These are phyloP conservation scores for Starmera caribaea DNA, from an alignment of 805 yeast genomes.

Conservation along the genomic window DNA sequence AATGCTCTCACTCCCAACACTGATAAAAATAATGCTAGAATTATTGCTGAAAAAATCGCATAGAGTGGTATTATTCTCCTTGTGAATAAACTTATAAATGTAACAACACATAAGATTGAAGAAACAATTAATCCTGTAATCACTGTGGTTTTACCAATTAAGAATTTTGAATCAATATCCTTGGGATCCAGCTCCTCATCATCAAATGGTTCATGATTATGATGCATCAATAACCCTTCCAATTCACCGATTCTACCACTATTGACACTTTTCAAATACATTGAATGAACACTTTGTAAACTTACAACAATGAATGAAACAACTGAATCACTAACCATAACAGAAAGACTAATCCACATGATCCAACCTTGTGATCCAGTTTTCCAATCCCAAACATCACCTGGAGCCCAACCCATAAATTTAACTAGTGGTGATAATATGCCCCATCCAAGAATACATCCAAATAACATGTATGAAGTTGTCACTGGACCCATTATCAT, in stretches of 20 bases:
- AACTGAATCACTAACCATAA: constrained; percentile 88
- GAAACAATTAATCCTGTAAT: constrained; percentile 55
- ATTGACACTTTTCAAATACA: constrained; percentile 3
- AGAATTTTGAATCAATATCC: constrained; percentile 31
- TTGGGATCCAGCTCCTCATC: constrained; percentile 21
- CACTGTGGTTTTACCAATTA: constrained; percentile 42
- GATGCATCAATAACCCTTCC: background rate
- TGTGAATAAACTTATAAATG: constrained; percentile 65
- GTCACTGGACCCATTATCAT: constrained; percentile 95
- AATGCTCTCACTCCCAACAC: constrained; percentile 86
- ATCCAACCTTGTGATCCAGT: constrained; percentile 97
- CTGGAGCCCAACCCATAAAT: constrained; percentile 75
- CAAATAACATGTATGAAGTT: constrained; percentile 82
- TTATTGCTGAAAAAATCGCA: constrained; percentile 56
- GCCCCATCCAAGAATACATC: constrained; percentile 88
- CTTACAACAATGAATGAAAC: constrained; percentile 67
- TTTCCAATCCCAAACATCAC: constrained; percentile 86
- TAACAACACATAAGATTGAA: constrained; percentile 53
- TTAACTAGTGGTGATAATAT: constrained; percentile 76
- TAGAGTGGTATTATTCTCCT: constrained; percentile 53
- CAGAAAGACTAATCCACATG: constrained; percentile 84
- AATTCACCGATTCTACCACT: background rate
- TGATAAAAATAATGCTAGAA: constrained; percentile 70
- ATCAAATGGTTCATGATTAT: background rate
- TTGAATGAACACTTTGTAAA: constrained; percentile 27